Conservation (phyloP, 495 filamentous ascomycete species). For the Talaromyces thailandensis region DNA sequence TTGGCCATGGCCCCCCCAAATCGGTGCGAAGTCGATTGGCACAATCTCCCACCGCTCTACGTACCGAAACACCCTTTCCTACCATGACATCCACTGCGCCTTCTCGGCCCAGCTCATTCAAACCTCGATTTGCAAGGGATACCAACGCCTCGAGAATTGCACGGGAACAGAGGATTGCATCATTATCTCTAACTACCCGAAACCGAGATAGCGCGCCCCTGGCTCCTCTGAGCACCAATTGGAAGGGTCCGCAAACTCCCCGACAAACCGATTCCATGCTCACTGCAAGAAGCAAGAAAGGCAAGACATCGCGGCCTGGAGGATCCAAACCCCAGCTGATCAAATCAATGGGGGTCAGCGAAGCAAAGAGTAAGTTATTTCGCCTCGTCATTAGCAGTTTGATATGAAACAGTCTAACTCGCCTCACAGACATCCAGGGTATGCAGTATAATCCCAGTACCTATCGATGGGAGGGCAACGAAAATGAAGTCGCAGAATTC, state of each 20-base stretch:
- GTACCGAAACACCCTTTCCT: constrained; percentile 45
- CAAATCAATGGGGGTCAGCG: constrained; percentile 55
- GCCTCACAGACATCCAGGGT: constrained; percentile 64
- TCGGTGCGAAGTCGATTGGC: constrained; percentile 52
- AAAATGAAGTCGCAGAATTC: constrained; percentile 70
- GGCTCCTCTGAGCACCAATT: constrained; percentile 61
- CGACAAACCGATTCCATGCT: constrained; percentile 34
- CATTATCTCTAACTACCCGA: constrained; percentile 26
- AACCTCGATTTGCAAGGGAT: constrained; percentile 85
- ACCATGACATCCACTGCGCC: constrained; percentile 37
- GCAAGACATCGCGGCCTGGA: constrained; percentile 38
- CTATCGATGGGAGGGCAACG: constrained; percentile 93
- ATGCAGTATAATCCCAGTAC: constrained; percentile 88
- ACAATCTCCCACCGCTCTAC: constrained; percentile 34
- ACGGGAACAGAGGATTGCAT: constrained; percentile 70
- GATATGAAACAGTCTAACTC: constrained; percentile 15
- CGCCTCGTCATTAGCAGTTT: background rate
- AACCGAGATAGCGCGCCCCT: constrained; percentile 46
- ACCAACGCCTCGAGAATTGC: constrained; percentile 85
- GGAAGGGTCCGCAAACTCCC: constrained; percentile 64
- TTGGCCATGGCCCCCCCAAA: constrained; percentile 59
- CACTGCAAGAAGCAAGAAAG: constrained; percentile 44
- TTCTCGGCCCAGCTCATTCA: constrained; percentile 39
- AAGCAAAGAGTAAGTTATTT: constrained; percentile 54
- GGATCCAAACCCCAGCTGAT: constrained; percentile 62